phyloP scores from a whole-genome alignment of 1,284 basidiomycete species.

The Pterulicium gracile region DNA sequence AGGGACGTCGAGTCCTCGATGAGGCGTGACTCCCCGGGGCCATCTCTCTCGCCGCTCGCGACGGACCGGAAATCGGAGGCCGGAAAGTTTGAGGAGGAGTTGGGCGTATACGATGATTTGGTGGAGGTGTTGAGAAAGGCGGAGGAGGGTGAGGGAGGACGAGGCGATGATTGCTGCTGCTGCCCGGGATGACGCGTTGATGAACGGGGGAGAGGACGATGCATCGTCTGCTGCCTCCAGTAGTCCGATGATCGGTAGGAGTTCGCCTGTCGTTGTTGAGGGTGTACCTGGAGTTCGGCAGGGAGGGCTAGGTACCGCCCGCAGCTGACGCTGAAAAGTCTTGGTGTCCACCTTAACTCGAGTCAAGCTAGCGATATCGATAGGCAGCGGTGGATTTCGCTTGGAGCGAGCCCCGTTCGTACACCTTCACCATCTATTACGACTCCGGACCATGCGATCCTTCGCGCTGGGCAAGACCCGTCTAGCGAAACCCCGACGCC shows the following conservation, averaged over 20 bases:
- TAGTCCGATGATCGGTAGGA: no score
- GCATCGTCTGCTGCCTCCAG: no score
- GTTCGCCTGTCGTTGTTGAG: no score
- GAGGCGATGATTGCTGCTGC: no score
- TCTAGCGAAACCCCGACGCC: slow-evolving; percentile 37
- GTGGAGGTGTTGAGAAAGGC: background rate
- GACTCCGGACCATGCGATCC: slow-evolving; percentile 9
- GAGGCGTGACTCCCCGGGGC: background rate
- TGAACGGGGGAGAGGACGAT: no score
- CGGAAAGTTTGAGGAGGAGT: background rate
- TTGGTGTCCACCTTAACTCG: background rate
- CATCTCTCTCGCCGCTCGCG: no score
- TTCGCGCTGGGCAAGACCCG: slow-evolving; percentile 13
- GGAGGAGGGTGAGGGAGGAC: no score
- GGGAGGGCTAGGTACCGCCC: no score
- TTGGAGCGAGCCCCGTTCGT: no score
- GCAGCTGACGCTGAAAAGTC: background rate
- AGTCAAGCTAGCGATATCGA: background rate
- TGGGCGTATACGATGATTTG: background rate
- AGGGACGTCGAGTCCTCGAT: background rate
- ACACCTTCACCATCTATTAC: slow-evolving; percentile 1
- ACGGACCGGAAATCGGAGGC: background rate
- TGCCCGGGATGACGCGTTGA: no score
- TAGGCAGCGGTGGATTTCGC: background rate
- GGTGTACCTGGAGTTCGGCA: no score